These are phyloP conservation scores for Calendula officinalis DNA, from an alignment of 129 eudicot genomes.

Conservation along the genomic window DNA sequence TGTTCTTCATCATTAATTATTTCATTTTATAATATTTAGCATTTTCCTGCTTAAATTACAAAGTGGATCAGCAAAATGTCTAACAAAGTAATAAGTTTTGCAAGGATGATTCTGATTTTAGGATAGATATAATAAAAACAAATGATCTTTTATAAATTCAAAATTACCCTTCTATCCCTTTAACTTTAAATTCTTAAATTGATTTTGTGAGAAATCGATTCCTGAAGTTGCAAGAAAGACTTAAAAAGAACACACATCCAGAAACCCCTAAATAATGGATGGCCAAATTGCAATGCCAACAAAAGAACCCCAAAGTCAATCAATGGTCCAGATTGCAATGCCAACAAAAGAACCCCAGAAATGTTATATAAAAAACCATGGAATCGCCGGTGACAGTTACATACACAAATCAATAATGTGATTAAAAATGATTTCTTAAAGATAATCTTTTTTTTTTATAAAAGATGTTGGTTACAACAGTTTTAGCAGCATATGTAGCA, in stretches of 20 bases:
- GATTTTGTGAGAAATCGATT: background rate
- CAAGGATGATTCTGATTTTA: background rate
- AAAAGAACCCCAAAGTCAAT: background rate
- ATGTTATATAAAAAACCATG: conserved; percentile 1
- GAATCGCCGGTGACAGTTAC: conserved; percentile 6
- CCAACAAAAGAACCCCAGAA: conserved; percentile 17
- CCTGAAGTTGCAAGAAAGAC: background rate
- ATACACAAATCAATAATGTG: conserved; percentile 7
- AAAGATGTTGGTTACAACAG: no score
- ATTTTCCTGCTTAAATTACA: conserved; percentile 1
- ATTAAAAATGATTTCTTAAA: background rate
- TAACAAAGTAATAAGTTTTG: background rate
- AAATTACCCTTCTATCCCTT: no score
- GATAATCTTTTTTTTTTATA: no score
- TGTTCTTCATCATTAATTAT: conserved; percentile 5
- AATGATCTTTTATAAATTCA: no score
- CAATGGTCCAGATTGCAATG: conserved; percentile 2
- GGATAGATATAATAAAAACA: background rate
- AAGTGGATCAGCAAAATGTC: background rate
- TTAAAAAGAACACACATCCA: background rate
- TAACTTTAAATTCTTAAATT: background rate
- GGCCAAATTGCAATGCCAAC: no score
- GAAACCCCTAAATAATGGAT: no score
- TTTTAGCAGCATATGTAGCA: background rate
- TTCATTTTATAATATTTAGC: conserved; percentile 1